Conservation (phyloP, 2,329 filamentous ascomycete genomes). For the Eurotiales sp. region DNA sequence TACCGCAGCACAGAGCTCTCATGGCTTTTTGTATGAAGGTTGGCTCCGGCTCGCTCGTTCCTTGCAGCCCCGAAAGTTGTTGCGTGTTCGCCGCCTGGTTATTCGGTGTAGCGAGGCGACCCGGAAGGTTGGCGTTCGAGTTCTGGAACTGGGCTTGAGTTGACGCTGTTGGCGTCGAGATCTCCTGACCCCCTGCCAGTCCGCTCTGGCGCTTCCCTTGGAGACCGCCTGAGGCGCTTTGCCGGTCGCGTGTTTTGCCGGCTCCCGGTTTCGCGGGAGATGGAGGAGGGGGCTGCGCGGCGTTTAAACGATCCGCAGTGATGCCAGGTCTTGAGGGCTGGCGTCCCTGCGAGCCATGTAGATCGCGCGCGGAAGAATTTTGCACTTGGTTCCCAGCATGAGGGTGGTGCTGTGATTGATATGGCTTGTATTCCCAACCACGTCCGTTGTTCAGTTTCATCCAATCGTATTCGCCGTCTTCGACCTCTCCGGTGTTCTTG, state of each 20-base stretch:
- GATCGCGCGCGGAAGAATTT: slow-evolving; percentile 78
- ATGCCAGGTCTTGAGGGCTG: slow-evolving; percentile 61
- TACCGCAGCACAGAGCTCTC: slow-evolving; percentile 88
- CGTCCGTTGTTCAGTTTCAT: slow-evolving; percentile 96
- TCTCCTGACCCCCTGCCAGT: slow-evolving; percentile 51
- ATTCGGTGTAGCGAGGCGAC: slow-evolving; percentile 53
- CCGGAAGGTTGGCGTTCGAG: slow-evolving; percentile 80
- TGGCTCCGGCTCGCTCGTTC: slow-evolving; percentile 65
- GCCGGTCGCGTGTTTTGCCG: slow-evolving; percentile 68
- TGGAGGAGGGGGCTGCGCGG: slow-evolving; percentile 81
- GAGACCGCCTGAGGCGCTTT: slow-evolving; percentile 71
- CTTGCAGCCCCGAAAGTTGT: slow-evolving; percentile 53
- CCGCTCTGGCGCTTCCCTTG: slow-evolving; percentile 70
- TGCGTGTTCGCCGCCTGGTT: slow-evolving; percentile 54
- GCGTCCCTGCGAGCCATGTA: slow-evolving; percentile 65
- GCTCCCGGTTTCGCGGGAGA: slow-evolving; percentile 75
- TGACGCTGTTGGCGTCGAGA: slow-evolving; percentile 79
- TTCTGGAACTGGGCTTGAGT: slow-evolving; percentile 96
- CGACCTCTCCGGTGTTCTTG: slow-evolving; percentile 89
- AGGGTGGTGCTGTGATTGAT: slow-evolving; percentile 62
- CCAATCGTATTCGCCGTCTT: slow-evolving; percentile 99
- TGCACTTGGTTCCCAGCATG: slow-evolving; percentile 75
- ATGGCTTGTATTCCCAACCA: slow-evolving; percentile 80
- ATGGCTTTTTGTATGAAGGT: slow-evolving; percentile 87
- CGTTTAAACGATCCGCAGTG: slow-evolving; percentile 87